Evolutionary conservation across 2,329 filamentous ascomycete genomes (phyloP).

Genomic region (Sporothrix globosa): DNA sequence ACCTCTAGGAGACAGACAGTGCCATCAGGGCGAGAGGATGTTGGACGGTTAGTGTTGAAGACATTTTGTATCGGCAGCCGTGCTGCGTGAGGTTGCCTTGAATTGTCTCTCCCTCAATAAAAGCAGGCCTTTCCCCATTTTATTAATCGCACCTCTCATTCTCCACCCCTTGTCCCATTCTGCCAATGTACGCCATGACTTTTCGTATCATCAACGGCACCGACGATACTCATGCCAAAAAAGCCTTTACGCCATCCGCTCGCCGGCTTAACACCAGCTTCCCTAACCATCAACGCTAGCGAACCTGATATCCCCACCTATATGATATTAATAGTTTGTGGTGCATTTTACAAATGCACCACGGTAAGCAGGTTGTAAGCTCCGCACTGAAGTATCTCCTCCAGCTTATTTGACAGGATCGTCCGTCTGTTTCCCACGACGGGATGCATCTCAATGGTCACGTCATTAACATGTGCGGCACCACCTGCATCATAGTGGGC

Average conservation of each 20-base stretch:
- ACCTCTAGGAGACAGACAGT: neutral
- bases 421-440: slow-evolving; percentile 68
- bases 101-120: no score
- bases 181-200: neutral
- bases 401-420: slow-evolving; percentile 74
- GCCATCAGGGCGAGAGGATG: neutral
- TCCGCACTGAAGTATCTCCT: neutral
- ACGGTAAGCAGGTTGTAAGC: no score
- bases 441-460: slow-evolving; percentile 51
- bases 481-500: slow-evolving; percentile 58
- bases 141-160: neutral
- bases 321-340: slow-evolving; percentile 78
- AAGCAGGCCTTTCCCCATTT: neutral
- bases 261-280: slow-evolving; percentile 72
- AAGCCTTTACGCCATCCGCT: slow-evolving; percentile 36
- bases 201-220: neutral
- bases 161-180: neutral
- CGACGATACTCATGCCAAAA: slow-evolving; percentile 4
- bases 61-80: neutral
- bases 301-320: slow-evolving; percentile 71
- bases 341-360: slow-evolving; percentile 59
- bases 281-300: slow-evolving; percentile 71
- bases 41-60: neutral
- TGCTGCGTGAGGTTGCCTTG: no score
- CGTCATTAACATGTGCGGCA: slow-evolving; percentile 61